Conservation (phyloP, 352 stramenopile species). For the Pythium monospermum region DNA sequence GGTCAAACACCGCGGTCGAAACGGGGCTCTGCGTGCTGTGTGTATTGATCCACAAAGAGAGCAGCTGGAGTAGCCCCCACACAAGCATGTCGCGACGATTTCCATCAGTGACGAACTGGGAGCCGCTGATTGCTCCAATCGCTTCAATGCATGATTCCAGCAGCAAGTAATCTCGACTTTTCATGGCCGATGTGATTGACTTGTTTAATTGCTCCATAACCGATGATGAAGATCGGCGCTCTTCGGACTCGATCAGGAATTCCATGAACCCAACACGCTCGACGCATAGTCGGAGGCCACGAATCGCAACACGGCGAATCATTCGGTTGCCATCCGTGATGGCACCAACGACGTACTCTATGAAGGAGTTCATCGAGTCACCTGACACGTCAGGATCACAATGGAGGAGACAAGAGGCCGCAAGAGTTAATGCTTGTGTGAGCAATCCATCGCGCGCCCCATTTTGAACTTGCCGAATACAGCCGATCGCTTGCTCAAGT, state of each 20-base stretch:
- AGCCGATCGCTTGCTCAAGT: slow-evolving; percentile 2
- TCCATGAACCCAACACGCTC: slow-evolving; percentile 4
- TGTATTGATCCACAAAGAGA: slow-evolving; percentile 27
- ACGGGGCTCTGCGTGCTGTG: slow-evolving; percentile 12
- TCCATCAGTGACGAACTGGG: slow-evolving; percentile 2
- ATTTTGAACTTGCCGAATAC: slow-evolving; percentile 3
- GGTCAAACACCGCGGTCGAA: slow-evolving; percentile 19
- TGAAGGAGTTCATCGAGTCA: not conserved
- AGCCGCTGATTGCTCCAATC: slow-evolving; percentile 18
- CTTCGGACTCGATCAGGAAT: slow-evolving; percentile 1
- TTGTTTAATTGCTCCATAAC: slow-evolving; percentile 6
- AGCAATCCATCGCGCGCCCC: not conserved
- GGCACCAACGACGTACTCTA: slow-evolving; percentile 1
- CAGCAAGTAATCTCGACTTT: slow-evolving; percentile 14
- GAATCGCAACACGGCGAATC: not conserved
- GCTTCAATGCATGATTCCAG: slow-evolving; percentile 25
- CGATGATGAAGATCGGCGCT: not conserved
- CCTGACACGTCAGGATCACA: not conserved
- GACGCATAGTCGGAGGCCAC: slow-evolving; percentile 11
- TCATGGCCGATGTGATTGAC: slow-evolving; percentile 10
- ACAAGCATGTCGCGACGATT: slow-evolving; percentile 21
- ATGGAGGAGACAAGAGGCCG: slow-evolving; percentile 11
- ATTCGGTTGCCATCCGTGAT: slow-evolving; percentile 9
- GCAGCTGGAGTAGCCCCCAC: slow-evolving; percentile 27
- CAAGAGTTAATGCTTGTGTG: slow-evolving; percentile 1